These are phyloP conservation scores for Zygnema circumcarinatum DNA, from an alignment of 139 green algal genomes.

Conservation along the genomic window DNA sequence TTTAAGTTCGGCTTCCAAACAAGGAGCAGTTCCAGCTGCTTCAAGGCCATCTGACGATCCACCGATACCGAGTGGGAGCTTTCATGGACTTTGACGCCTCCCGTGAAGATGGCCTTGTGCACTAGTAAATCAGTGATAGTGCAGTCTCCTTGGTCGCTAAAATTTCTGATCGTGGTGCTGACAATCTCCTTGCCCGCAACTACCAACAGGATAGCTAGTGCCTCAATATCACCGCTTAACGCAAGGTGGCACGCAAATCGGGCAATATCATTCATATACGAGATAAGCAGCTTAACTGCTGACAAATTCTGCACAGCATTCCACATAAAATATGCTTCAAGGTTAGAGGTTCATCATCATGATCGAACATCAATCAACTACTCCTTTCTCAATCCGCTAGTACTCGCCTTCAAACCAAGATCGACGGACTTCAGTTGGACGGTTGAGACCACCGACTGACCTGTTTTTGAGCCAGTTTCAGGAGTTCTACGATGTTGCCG, in stretches of 20 bases:
- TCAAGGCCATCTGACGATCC: conserved; percentile 14
- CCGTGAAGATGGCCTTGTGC: conserved; percentile 16
- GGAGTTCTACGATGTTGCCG: background rate
- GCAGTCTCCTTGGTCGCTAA: background rate
- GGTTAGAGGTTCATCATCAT: no score
- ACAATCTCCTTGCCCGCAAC: conserved; percentile 18
- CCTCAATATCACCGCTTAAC: conserved; percentile 15
- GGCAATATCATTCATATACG: conserved; percentile 8
- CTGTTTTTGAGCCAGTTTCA: background rate
- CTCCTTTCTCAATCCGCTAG: no score
- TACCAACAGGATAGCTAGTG: conserved; percentile 2
- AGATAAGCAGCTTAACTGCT: conserved; percentile 12
- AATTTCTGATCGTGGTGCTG: conserved; percentile 9
- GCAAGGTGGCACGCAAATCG: conserved; percentile 9
- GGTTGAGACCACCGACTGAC: background rate
- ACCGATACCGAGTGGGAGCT: background rate
- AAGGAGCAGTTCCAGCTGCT: conserved; percentile 15
- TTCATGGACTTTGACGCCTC: background rate
- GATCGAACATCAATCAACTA: no score
- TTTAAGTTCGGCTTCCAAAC: conserved; percentile 30
- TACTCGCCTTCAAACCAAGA: no score
- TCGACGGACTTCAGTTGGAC: no score
- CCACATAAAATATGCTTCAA: background rate
- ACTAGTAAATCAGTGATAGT: conserved; percentile 19
- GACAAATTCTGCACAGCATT: conserved; percentile 18